These are phyloP conservation scores for Polysphondylium violaceum DNA, from an alignment of 78 protist species.

Conservation along the genomic window DNA sequence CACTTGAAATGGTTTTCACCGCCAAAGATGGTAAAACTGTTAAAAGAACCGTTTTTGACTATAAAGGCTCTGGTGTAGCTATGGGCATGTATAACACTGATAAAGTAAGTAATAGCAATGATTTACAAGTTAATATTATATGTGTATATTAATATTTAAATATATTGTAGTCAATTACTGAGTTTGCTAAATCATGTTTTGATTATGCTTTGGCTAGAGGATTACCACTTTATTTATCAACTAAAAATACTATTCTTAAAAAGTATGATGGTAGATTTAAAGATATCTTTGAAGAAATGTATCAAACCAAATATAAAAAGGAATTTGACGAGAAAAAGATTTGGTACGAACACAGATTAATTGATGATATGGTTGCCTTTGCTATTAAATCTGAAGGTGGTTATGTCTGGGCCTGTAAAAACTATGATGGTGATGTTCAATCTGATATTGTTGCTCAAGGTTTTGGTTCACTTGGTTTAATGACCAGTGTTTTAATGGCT, in stretches of 20 bases:
- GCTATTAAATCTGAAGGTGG: slow-evolving; percentile 79
- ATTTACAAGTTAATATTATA: background rate
- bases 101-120: too few species aligned
- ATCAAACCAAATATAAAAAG: slow-evolving; percentile 41
- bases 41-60: slow-evolving; percentile 51
- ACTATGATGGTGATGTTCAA: slow-evolving; percentile 98
- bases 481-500: slow-evolving; percentile 94
- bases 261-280: slow-evolving; percentile 95
- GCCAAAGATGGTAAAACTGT: slow-evolving; percentile 83
- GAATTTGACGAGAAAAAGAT: slow-evolving; percentile 63
- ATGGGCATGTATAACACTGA: slow-evolving; percentile 97
- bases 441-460: slow-evolving; percentile 90
- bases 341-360: slow-evolving; percentile 95
- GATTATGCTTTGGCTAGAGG: slow-evolving; percentile 79
- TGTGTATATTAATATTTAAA: background rate
- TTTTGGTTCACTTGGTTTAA: slow-evolving; percentile 96
- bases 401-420: slow-evolving; percentile 98
- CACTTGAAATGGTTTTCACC: slow-evolving; percentile 82
- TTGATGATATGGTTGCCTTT: slow-evolving; percentile 97
- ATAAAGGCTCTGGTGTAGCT: slow-evolving; percentile 88
- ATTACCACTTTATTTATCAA: slow-evolving; percentile 88
- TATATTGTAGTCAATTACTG: slow-evolving; percentile 88
- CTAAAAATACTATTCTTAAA: slow-evolving; percentile 97
- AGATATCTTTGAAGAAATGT: slow-evolving; percentile 91
- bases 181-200: slow-evolving; percentile 91